These are phyloP conservation scores for Fusarium bulbicola DNA, from an alignment of 2,329 filamentous ascomycete species.

Conservation along the genomic window DNA sequence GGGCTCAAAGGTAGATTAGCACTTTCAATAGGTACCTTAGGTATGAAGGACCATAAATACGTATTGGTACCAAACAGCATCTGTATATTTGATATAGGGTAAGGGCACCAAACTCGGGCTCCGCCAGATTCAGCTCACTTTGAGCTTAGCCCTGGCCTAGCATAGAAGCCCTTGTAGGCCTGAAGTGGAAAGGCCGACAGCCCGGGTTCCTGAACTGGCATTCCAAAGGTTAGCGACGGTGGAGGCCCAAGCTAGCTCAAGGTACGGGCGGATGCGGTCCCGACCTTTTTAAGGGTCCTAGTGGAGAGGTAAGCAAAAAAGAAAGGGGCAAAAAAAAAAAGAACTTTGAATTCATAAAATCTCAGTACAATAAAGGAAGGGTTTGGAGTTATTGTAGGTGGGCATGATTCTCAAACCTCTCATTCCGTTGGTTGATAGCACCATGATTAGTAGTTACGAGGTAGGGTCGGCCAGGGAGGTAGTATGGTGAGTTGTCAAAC, in stretches of 20 bases:
- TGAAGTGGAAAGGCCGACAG: constrained; percentile 5
- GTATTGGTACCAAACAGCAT: neutral
- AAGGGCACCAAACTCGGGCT: neutral
- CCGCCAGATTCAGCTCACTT: neutral
- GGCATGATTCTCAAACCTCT: neutral
- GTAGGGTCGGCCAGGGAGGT: neutral
- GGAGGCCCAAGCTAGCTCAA: constrained; percentile 26
- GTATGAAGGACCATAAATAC: neutral
- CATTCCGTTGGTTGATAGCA: constrained; percentile 3
- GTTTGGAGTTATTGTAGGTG: neutral
- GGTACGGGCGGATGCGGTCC: constrained; percentile 13
- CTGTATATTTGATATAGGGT: neutral
- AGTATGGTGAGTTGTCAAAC: constrained; percentile 19
- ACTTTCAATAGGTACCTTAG: neutral
- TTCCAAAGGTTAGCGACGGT: constrained; percentile 8
- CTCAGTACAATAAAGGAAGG: neutral
- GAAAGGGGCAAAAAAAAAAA: neutral
- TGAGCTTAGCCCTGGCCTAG: neutral
- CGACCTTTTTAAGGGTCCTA: constrained; percentile 14
- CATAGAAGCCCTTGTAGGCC: neutral
- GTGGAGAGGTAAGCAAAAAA: neutral
- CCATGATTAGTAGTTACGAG: neutral
- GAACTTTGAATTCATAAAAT: neutral
- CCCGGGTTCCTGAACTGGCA: constrained; percentile 17
- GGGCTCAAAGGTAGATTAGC: too few species aligned